Base-by-base conservation (phyloP, 108 stramenopile species). In the Schizochytrium sp. region DNA sequence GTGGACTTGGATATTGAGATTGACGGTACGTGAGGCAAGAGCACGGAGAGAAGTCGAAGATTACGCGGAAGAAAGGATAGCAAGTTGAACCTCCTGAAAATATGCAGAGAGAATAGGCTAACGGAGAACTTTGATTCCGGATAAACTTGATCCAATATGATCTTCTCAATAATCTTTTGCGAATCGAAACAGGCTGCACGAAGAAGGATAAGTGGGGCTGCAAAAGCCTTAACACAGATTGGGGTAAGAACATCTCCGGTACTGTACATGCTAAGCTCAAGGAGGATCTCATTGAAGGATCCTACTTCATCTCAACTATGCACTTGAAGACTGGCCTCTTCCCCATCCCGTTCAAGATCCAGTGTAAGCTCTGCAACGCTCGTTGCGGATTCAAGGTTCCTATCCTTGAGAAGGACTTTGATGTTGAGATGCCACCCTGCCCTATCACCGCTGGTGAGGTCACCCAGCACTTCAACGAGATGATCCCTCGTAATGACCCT, bases 161-260 rank as follows among this genome's bases (percentile, higher is more conserved):
- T 28, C 28, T 28, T 28, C 28, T 28, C 28, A 28, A 28, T 28
- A 28, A 28, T 28, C 28, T 28, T 28, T 28, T 28, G 28, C 28
- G 28, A 28, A 28, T 28, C 0, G 28, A 28, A 28, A 28, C 64
- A 69, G 76, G 76, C 8, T 83, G 76, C 76, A 56, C 49, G 8
- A 40, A 5, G 2, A 55, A 49, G 76, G 76, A 83, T 53, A 83
- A 83, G 76, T 83, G 55, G 15, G 76, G 76, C 50, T 83, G 76
- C 76, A 83, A 55, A 38, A 55, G 53, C 50, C 40, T 83, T 38
- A 83, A 17, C 15, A 83, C 76, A 28, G 76, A 83, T 28, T 83
- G 76, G 76, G 76, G 76, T 5, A 83, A 83, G 76, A 83, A 83
- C 76, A 83, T 83, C 76, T 83, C 76, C n/a, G 76, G 76, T 38